Evolutionary conservation across 2,329 filamentous ascomycete genomes (phyloP), one percentile per base, ranked within the genome.

Genomic region (Arthrobotrys megalospora): DNA sequence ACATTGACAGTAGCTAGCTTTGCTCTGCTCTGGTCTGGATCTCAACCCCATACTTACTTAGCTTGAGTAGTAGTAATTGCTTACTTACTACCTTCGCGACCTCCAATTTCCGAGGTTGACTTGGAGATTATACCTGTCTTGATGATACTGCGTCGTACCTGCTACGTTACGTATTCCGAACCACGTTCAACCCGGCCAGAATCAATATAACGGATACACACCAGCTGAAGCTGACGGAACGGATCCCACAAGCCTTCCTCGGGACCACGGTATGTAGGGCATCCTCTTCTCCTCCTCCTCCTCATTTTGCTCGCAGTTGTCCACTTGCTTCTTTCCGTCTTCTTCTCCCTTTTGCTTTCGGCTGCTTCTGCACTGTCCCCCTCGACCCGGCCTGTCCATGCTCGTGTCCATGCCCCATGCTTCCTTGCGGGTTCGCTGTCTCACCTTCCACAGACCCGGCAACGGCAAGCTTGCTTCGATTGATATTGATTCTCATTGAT

Each of bases 161-260:
- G 24, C 24, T 28, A 28, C 24, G 19, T 10, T 53, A 16, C 50
- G 50, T 34, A 38, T 43, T 28, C 36, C 12, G 36, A 48, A 76
- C 71, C 63, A 68, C 71, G 71, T 64, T 68, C 28, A 68, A 70
- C 72, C 72, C 32, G 28, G 72, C 24, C 19, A n/a, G 34, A 47
- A 47, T 43, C 50, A 70, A 76, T 76, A 76, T 70, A 76, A 36
- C 65, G 60, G 65, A 76, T 36, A 76, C 72, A 69, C 48, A n/a
- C 28, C 8, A 67, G 64, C 45, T 52, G 47, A 41, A 28, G 45
- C 47, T 55, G 64, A 32, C 48, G 41, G 52, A 28, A 24, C 45
- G 16, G 32, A 21, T 36, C 38, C n/a, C n/a, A 24, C 10, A 63
- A 50, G 48, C 64, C 64, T 45, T 45, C 64, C 64, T 67, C 64